Evolutionary conservation across 768 basidiomycete species (phyloP), one percentile per base, ranked within the genome.

Genomic region (Gloeopeniophorella convolvens): DNA sequence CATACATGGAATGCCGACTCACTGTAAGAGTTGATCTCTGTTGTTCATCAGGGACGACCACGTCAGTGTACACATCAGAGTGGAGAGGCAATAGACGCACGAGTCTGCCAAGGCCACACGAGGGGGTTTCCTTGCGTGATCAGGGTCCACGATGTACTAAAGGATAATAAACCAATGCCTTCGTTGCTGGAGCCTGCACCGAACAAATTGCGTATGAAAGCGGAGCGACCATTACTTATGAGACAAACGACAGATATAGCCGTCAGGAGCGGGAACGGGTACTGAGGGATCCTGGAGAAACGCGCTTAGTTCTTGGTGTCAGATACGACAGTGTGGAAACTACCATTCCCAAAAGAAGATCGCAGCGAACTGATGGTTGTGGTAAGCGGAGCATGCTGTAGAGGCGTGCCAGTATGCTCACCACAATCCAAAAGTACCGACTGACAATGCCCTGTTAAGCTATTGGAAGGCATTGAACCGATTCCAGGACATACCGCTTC

Each of bases 341-440:
- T 39, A 61, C 63, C 65, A 64, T 58, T 75, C 75, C 74, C 74
- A 76, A 61, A 68, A 68, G 64, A 73, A 73, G 45, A 73, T 75
- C 3, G 68, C 72, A 2, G 65, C 63, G 48, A 75, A 76, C 63
- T 65, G n/a, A n/a, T n/a, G n/a, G n/a, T n/a, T n/a, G n/a, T n/a
- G n/a, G 36, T 51, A 45, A 23, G 26, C 35, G 16, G 12, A 34
- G 12, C 27, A 1, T 42, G 21, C 41, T 11, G 30, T 8, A 5
- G 24, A 18, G n/a, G 39, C 11, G 11, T 46, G 27, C 35, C 39
- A 13, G 28, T n/a, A 3, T n/a, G 36, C 5, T 1, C 11, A 74
- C 73, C 27, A 73, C 72, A 42, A 78, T 74, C 77, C 77, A 79
- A 65, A 79, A 79, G 63, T 74, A 76, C 30, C 65, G 70, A n/a